Evolutionary conservation across 2,329 filamentous ascomycete genomes (phyloP).

Genomic region (Stenocarpella maydis): DNA sequence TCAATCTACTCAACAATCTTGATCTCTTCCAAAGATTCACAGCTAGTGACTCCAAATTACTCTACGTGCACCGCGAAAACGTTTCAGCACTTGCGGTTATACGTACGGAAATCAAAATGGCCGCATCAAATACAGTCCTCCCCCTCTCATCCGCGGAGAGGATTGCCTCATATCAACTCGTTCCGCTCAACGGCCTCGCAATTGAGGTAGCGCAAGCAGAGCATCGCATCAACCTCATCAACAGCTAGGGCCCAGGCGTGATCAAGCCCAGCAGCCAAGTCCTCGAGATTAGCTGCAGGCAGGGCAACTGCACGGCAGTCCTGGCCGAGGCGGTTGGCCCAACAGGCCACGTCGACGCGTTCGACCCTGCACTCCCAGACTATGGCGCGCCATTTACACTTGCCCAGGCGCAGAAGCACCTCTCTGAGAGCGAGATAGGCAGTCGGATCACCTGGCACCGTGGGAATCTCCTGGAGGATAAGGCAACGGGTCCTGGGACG

Average conservation of each 20-base stretch:
- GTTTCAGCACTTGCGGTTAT: too few species aligned
- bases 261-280: conserved; percentile 51
- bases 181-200: conserved; percentile 15
- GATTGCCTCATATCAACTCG: conserved; percentile 25
- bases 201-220: conserved; percentile 36
- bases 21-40: background rate
- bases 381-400: conserved; percentile 62
- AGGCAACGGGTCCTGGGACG: conserved; percentile 35
- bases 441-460: conserved; percentile 53
- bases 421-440: conserved; percentile 52
- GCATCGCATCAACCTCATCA: conserved; percentile 49
- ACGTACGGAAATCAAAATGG: background rate
- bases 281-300: conserved; percentile 67
- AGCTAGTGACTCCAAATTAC: rapidly evolving
- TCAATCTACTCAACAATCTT: background rate
- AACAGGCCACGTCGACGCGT: conserved; percentile 55
- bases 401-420: conserved; percentile 55
- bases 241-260: conserved; percentile 43
- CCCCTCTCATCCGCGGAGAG: conserved; percentile 6
- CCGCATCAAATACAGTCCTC: background rate
- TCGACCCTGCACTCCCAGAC: conserved; percentile 59
- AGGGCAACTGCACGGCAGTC: conserved; percentile 64
- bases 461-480: conserved; percentile 47
- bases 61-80: background rate
- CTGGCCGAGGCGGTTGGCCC: conserved; percentile 58